Evolutionary conservation across 2,329 filamentous ascomycete species (phyloP).

Genomic region (Cytospora chrysosperma): DNA sequence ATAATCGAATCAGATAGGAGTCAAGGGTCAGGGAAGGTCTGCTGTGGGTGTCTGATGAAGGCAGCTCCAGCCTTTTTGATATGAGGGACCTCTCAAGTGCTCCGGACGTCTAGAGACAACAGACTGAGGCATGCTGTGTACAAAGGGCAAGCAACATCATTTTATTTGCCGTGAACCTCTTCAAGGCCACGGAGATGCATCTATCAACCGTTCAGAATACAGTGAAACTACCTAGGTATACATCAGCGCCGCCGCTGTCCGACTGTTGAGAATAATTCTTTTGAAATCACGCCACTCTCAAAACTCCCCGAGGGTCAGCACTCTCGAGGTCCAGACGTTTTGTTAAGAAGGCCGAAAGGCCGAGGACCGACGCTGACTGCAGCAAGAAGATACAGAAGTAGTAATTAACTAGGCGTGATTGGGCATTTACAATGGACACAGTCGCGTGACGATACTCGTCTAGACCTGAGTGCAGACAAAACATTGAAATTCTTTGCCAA

Average conservation of each 20-base stretch:
- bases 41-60: neutral
- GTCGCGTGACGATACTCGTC: neutral
- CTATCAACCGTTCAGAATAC: too few species aligned
- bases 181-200: neutral
- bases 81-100: neutral
- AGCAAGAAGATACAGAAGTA: neutral
- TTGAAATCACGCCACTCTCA: slow-evolving; percentile 3
- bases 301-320: neutral
- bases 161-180: neutral
- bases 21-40: neutral
- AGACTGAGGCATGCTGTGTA: neutral
- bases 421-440: neutral
- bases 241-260: neutral
- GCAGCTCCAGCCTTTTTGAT: neutral
- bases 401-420: slow-evolving; percentile 9
- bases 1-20: neutral
- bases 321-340: slow-evolving; percentile 1
- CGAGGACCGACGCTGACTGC: neutral
- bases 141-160: neutral
- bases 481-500: neutral
- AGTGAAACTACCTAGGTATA: neutral
- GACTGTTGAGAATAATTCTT: neutral
- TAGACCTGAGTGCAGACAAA: neutral
- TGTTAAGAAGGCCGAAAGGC: neutral
- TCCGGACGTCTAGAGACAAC: neutral